Evolutionary conservation across 371 early-diverging fungal species (phyloP).

Genomic region (Apophysomyces elegans): DNA sequence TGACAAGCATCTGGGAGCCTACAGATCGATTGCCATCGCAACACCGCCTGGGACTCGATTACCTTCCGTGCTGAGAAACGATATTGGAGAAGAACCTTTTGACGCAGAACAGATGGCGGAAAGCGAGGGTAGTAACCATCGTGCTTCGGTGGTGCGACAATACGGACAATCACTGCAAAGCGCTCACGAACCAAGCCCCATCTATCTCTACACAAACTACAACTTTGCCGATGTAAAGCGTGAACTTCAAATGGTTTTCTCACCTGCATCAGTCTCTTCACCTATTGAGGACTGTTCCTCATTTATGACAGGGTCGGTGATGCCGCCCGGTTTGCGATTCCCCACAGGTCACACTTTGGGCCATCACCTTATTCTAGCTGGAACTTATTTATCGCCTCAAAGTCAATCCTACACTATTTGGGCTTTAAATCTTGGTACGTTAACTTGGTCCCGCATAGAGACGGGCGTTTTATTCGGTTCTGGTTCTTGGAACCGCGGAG

Average conservation of each 20-base stretch:
- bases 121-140: constrained; percentile 10
- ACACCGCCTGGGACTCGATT: constrained; percentile 36
- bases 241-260: constrained; percentile 68
- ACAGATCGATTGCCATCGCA: constrained; percentile 73
- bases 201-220: constrained; percentile 80
- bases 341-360: constrained; percentile 71
- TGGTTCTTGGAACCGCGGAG: constrained; percentile 80
- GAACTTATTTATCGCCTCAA: constrained; percentile 71
- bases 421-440: constrained; percentile 63
- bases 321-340: constrained; percentile 80
- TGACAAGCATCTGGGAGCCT: constrained; percentile 78
- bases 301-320: constrained; percentile 57
- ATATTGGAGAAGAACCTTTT: background rate
- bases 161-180: constrained; percentile 17
- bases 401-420: constrained; percentile 72
- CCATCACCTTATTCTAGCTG: constrained; percentile 72
- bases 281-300: constrained; percentile 64
- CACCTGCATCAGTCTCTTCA: constrained; percentile 49
- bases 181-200: constrained; percentile 34
- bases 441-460: constrained; percentile 70
- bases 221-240: constrained; percentile 82
- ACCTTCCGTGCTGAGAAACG: constrained; percentile 19
- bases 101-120: constrained; percentile 5
- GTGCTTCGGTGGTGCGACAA: constrained; percentile 20
- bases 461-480: constrained; percentile 66